phyloP scores from a whole-genome alignment of 495 filamentous ascomycete species.

The Penicillium mononematosum region DNA sequence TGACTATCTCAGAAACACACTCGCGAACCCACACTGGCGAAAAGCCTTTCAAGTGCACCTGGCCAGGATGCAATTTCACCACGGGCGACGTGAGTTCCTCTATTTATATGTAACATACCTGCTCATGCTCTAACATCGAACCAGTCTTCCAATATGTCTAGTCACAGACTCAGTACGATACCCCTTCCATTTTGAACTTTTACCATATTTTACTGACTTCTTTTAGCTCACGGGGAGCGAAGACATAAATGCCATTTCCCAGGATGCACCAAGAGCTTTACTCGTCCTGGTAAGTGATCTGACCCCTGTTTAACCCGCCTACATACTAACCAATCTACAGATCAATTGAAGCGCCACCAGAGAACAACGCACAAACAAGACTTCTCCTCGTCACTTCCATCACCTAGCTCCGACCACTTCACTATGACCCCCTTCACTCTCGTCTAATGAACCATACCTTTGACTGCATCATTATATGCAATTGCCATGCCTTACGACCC shows the following conservation, averaged over 20 bases:
- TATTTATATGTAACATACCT: not conserved
- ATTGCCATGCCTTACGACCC: slow-evolving; percentile 17
- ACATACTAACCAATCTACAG: slow-evolving; percentile 22
- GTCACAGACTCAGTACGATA: slow-evolving; percentile 44
- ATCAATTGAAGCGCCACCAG: slow-evolving; percentile 49
- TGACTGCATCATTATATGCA: slow-evolving; percentile 1
- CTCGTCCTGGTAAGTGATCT: slow-evolving; percentile 40
- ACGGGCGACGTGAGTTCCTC: slow-evolving; percentile 45
- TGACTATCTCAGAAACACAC: slow-evolving; percentile 46
- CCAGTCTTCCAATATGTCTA: slow-evolving; percentile 52
- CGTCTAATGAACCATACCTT: slow-evolving; percentile 18
- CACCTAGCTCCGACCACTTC: slow-evolving; percentile 32
- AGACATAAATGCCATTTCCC: slow-evolving; percentile 45
- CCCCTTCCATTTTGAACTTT: not conserved
- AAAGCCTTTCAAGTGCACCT: slow-evolving; percentile 52
- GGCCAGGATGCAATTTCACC: slow-evolving; percentile 48
- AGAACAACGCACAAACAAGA: slow-evolving; percentile 45
- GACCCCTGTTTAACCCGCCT: not conserved
- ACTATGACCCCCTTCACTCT: slow-evolving; percentile 26
- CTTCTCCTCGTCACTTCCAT: slow-evolving; percentile 20
- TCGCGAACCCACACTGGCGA: slow-evolving; percentile 52
- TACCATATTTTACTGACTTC: slow-evolving; percentile 16
- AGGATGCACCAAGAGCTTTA: slow-evolving; percentile 49
- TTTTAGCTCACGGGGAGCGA: slow-evolving; percentile 44
- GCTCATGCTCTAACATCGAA: slow-evolving; percentile 3